A percentile compares a stretch with the other conserved stretches of the same genome.
phyloP scores from a whole-genome alignment of 306 rosid species.

The Rubus idaeus region DNA sequence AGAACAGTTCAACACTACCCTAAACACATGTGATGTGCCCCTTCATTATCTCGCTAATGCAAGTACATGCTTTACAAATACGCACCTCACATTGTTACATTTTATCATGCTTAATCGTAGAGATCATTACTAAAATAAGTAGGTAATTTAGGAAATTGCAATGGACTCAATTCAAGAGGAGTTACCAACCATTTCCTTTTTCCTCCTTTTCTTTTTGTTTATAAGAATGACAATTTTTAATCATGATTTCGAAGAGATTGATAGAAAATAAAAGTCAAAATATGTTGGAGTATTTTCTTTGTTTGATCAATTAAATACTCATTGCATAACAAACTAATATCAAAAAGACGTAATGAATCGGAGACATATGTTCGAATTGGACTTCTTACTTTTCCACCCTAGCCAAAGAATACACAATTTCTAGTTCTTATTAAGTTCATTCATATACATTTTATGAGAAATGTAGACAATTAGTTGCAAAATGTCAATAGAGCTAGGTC shows the following conservation, averaged over 20 bases:
- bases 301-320: background rate
- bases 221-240: background rate
- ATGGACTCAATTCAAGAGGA: background rate
- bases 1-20: conserved; percentile 2
- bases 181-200: background rate
- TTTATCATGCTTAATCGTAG: background rate
- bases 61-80: too few relatives aligned
- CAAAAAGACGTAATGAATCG: too few relatives aligned
- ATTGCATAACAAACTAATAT: background rate
- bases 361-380: too few relatives aligned
- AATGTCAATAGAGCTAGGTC: too few relatives aligned
- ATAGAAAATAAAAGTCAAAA: too few relatives aligned
- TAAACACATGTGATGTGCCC: background rate
- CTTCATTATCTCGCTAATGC: background rate
- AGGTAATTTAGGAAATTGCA: background rate
- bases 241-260: too few relatives aligned
- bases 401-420: too few relatives aligned
- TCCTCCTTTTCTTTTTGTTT: background rate
- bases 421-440: too few relatives aligned
- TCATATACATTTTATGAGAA: too few relatives aligned
- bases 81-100: background rate
- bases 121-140: background rate
- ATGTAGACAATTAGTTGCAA: too few relatives aligned
- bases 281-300: background rate
- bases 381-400: too few relatives aligned